Evolutionary conservation across 345 rosid genomes (phyloP), one percentile per base, ranked within the genome.

Genomic region (Punica granatum): DNA sequence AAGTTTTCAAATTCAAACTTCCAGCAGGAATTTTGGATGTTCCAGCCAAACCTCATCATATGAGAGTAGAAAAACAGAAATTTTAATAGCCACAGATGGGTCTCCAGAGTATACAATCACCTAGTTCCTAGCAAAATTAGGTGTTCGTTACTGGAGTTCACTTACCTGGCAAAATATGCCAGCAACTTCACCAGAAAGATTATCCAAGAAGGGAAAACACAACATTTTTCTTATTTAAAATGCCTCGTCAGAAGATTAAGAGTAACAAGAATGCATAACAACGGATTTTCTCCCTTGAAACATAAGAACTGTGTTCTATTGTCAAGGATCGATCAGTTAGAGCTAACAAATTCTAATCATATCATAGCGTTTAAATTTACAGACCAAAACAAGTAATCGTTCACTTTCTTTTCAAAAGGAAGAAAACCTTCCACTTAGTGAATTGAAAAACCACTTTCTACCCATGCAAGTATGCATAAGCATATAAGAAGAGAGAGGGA

Each of bases 381-480:
- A 25, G 11, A 51, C 26, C 13, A 56, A 56, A 56, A 56, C n/a
- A 51, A 13, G 33, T 26, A 28, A 11, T 56, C 13, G 59, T 30
- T 28, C 31, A 56, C 61, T 51, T 26, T 30, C 18, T 4, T 13
- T 11, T 56, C 1, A 15, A 56, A 49, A 56, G 25, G n/a, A 30
- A 56, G 25, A 56, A 26, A 13, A 28, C 33, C 23, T 37, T 56
- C 18, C 61, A 56, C 3, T 30, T 26, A 28, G 13, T 56, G 12
- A 33, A 61, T 15, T 28, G 23, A 33, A 66, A 31, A 65, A 67
- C 35, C 15, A 39, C 66, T 73, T 59, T 63, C 63, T 39, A 37
- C 43, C 12, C 70, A 64, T 63, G 63, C 54, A 25, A 75, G 67
- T 73, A 77, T 67, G 71, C 81, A 71, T 71, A 81, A 43, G 61